phyloP scores from a whole-genome alignment of 1,139 yeast species.

The Candida smagusa region DNA sequence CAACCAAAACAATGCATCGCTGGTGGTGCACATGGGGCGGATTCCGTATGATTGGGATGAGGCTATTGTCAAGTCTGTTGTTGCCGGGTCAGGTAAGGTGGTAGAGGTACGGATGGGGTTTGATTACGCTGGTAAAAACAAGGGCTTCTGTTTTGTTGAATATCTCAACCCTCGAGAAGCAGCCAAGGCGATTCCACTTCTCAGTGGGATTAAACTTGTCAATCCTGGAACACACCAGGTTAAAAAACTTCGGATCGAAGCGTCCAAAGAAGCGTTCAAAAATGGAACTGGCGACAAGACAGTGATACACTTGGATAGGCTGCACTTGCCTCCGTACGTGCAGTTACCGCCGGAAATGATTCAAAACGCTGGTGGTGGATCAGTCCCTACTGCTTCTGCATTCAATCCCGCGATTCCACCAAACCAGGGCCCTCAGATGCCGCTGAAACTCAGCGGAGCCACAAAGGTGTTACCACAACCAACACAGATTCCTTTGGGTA shows the following conservation, averaged over 20 bases:
- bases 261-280: constrained; percentile 59
- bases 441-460: constrained; percentile 47
- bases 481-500: constrained; percentile 38
- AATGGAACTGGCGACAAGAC: constrained; percentile 30
- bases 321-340: constrained; percentile 51
- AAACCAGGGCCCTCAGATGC: constrained; percentile 24
- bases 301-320: constrained; percentile 39
- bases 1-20: constrained; percentile 14
- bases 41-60: constrained; percentile 68
- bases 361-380: not conserved
- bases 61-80: constrained; percentile 51
- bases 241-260: constrained; percentile 51
- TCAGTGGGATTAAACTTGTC: constrained; percentile 42
- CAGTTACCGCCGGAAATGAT: constrained; percentile 52
- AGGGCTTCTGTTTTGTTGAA: constrained; percentile 65
- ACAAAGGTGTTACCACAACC: constrained; percentile 51
- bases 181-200: constrained; percentile 38
- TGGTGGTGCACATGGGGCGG: constrained; percentile 56
- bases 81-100: constrained; percentile 61
- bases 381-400: constrained; percentile 2
- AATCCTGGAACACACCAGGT: constrained; percentile 29
- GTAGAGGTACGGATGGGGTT: constrained; percentile 62
- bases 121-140: constrained; percentile 61
- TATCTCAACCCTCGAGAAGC: constrained; percentile 53
- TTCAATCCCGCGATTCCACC: constrained; percentile 6